These are phyloP conservation scores for Scutellaria baicalensis DNA, from an alignment of 257 asterid species.

Conservation along the genomic window DNA sequence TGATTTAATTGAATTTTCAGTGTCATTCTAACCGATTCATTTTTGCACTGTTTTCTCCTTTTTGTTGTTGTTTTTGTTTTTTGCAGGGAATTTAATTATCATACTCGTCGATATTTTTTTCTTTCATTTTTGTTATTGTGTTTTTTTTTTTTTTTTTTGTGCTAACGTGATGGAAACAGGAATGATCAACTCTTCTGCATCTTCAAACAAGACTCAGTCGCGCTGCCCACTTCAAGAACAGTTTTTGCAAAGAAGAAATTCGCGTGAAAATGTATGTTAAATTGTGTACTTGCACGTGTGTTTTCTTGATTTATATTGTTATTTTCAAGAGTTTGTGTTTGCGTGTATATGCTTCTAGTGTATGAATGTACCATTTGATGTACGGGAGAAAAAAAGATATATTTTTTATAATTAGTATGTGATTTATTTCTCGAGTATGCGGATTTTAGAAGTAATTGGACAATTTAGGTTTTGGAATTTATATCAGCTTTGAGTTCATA, in stretches of 20 bases:
- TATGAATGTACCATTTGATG: background rate
- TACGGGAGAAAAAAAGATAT: background rate
- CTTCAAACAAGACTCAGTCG: slow-evolving; percentile 45
- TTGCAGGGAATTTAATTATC: background rate
- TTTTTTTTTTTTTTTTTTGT: slow-evolving; percentile 3
- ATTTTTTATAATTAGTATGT: background rate
- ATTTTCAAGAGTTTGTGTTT: background rate
- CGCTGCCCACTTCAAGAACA: slow-evolving; percentile 80
- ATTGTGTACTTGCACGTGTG: background rate
- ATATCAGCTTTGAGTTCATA: too few relatives aligned
- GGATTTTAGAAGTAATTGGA: too few relatives aligned
- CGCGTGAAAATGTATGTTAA: slow-evolving; percentile 60
- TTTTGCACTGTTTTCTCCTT: slow-evolving; percentile 23
- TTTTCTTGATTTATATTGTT: background rate
- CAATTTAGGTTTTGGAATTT: too few relatives aligned
- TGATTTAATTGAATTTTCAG: background rate
- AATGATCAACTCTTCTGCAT: slow-evolving; percentile 35
- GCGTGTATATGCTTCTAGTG: too few relatives aligned
- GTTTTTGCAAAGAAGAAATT: slow-evolving; percentile 45
- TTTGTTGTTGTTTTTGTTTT: background rate
- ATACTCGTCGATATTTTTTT: slow-evolving; percentile 1
- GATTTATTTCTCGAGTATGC: background rate
- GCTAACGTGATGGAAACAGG: slow-evolving; percentile 80
- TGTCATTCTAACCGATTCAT: slow-evolving; percentile 6
- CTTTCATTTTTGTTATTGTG: slow-evolving; percentile 1